A percentile compares a stretch with the other conserved stretches of the same genome.
Evolutionary conservation across 2,329 filamentous ascomycete species (phyloP).

Genomic region (Metarhizium album): DNA sequence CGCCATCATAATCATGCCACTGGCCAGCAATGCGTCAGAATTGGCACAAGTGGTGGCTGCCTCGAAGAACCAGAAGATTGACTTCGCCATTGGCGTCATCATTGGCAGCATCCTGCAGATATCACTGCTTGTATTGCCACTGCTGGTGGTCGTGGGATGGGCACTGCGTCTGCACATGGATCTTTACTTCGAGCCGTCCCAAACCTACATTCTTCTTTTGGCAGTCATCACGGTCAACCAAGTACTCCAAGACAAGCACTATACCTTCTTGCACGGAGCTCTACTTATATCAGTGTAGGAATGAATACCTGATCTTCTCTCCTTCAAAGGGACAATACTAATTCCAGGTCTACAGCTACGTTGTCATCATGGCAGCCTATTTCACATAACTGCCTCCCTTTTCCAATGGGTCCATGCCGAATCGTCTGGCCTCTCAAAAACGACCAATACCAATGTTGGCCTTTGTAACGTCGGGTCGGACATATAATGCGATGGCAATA

Average conservation of each 20-base stretch:
- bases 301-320: not conserved
- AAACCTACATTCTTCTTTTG: conserved; percentile 10
- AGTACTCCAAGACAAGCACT: conserved; percentile 9
- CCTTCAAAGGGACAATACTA: too few species aligned
- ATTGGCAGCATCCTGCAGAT: conserved; percentile 11
- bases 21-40: conserved; percentile 10
- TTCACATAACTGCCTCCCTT: not conserved
- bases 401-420: not conserved
- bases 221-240: conserved; percentile 10
- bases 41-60: conserved; percentile 9
- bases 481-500: conserved; percentile 8
- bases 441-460: not conserved
- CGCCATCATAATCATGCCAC: conserved; percentile 9
- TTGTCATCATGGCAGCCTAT: conserved; percentile 4
- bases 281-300: conserved; percentile 10
- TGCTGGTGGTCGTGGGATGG: conserved; percentile 9
- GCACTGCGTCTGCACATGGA: conserved; percentile 5
- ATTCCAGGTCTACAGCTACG: not conserved
- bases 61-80: conserved; percentile 7
- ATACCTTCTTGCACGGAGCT: conserved; percentile 10
- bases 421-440: not conserved
- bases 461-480: conserved; percentile 6
- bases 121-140: conserved; percentile 9
- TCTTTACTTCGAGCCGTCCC: conserved; percentile 10
- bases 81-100: conserved; percentile 11